Evolutionary conservation across 345 rosid species (phyloP).

Genomic region (Microcos paniculata): DNA sequence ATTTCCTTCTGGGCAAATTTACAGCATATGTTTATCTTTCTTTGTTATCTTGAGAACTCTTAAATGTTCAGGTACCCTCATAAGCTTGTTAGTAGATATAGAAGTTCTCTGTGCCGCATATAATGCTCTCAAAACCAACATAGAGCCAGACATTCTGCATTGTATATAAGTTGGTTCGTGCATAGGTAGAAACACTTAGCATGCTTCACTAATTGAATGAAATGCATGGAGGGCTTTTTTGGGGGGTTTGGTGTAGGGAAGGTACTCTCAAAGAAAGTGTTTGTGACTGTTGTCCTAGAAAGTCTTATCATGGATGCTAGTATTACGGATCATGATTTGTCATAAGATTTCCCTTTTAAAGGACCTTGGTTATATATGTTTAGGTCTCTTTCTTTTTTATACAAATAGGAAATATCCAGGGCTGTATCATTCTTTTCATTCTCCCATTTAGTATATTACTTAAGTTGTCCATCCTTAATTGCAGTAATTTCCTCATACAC

Average conservation of each 20-base stretch:
- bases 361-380: not conserved
- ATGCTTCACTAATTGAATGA: not conserved
- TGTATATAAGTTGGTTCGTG: not conserved
- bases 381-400: not conserved
- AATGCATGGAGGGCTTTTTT: not conserved
- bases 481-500: too few species aligned
- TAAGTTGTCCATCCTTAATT: not conserved
- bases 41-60: not conserved
- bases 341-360: conserved; percentile 1
- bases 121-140: not conserved
- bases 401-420: not conserved
- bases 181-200: not conserved
- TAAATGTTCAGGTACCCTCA: not conserved
- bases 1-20: not conserved
- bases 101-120: not conserved
- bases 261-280: not conserved
- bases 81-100: not conserved
- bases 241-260: not conserved
- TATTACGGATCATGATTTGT: not conserved
- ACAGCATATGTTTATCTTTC: not conserved
- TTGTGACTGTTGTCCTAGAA: not conserved
- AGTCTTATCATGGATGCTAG: not conserved
- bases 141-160: not conserved
- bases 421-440: not conserved
- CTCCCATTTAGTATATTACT: not conserved